Evolutionary conservation across 106 monocot species (phyloP).

Genomic region (Platanthera zijinensis): DNA sequence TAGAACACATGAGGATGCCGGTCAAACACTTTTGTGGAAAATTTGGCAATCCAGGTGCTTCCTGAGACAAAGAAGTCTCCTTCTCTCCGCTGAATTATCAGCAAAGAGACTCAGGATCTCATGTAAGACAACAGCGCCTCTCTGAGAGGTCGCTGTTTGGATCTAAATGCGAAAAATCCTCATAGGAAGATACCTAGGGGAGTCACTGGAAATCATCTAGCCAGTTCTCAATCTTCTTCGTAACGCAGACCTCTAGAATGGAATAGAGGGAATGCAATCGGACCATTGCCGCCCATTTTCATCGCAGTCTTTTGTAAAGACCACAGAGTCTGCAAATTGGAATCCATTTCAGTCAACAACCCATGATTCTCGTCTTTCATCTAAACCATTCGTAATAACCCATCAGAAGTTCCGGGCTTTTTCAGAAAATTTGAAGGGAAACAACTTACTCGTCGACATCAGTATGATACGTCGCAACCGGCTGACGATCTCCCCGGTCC

Average conservation of each 20-base stretch:
- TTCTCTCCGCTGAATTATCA: slow-evolving; percentile 66
- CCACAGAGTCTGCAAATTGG: slow-evolving; percentile 17
- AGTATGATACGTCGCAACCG: slow-evolving; percentile 1
- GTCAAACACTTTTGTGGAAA: slow-evolving; percentile 36
- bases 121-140: slow-evolving; percentile 66
- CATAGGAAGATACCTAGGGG: slow-evolving; percentile 64
- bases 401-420: slow-evolving; percentile 18
- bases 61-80: slow-evolving; percentile 57
- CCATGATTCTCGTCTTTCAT: slow-evolving; percentile 38
- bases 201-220: slow-evolving; percentile 53
- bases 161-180: slow-evolving; percentile 31
- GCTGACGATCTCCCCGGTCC: slow-evolving; percentile 25
- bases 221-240: slow-evolving; percentile 60
- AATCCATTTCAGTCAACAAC: slow-evolving; percentile 7
- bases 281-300: background rate
- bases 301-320: slow-evolving; percentile 34
- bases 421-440: slow-evolving; percentile 51
- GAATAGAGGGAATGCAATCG: slow-evolving; percentile 44
- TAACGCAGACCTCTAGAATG: slow-evolving; percentile 69
- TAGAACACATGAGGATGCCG: slow-evolving; percentile 72
- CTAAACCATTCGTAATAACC: slow-evolving; percentile 28
- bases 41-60: slow-evolving; percentile 64
- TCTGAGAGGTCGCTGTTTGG: slow-evolving; percentile 41
- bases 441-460: slow-evolving; percentile 42
- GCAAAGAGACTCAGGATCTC: slow-evolving; percentile 64